Percentiles rank a stretch among this genome's conserved stretches.
Conservation (phyloP, 345 rosid species). For the Eucalyptus sp. region DNA sequence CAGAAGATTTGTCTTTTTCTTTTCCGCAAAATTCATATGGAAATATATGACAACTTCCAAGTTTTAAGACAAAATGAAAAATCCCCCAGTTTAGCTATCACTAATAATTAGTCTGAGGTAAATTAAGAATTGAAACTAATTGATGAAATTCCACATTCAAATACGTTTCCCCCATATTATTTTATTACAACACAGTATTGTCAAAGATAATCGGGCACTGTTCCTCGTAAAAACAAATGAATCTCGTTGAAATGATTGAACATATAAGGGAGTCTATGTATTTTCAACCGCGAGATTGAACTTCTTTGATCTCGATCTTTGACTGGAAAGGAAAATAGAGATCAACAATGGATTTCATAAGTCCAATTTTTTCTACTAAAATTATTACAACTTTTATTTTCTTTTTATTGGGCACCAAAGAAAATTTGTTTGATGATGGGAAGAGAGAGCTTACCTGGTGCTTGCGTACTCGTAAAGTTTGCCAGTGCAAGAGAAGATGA, state of each 20-base stretch:
- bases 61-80: background rate
- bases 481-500: constrained; percentile 5
- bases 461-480: background rate
- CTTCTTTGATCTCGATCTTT: background rate
- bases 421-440: background rate
- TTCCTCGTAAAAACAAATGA: background rate
- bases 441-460: background rate
- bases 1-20: background rate
- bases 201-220: background rate
- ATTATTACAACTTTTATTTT: background rate
- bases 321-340: background rate
- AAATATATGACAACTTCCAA: background rate
- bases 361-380: background rate
- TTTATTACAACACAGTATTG: background rate
- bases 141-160: background rate
- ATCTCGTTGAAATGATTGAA: background rate
- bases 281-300: background rate
- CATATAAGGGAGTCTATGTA: background rate
- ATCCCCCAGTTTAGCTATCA: background rate
- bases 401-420: background rate
- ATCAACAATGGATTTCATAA: background rate
- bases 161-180: background rate
- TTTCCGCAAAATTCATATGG: background rate
- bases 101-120: background rate
- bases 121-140: background rate